Evolutionary conservation across 2,329 filamentous ascomycete species (phyloP).

Genomic region (Botrytis porri): DNA sequence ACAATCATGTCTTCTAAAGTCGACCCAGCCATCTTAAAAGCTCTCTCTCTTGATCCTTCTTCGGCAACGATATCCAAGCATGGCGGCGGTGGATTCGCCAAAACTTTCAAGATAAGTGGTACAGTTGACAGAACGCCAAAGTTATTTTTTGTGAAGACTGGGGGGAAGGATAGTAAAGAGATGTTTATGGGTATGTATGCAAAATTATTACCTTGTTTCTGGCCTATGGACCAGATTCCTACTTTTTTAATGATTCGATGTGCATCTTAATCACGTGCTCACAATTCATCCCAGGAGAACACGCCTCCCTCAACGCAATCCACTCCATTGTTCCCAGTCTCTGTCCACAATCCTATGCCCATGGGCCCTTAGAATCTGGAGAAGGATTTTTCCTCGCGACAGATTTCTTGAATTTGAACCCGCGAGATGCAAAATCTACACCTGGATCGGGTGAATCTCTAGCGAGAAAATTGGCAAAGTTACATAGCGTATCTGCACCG

Average conservation of each 20-base stretch:
- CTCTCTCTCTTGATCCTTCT: conserved; percentile 52
- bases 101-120: conserved; percentile 59
- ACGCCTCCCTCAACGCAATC: conserved; percentile 80
- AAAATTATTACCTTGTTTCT: neutral
- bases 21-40: conserved; percentile 60
- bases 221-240: conserved; percentile 1
- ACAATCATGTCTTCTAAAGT: conserved; percentile 47
- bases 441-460: conserved; percentile 49
- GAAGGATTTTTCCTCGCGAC: conserved; percentile 59
- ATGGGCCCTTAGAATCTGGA: conserved; percentile 54
- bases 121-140: conserved; percentile 35
- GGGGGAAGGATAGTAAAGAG: conserved; percentile 55
- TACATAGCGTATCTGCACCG: conserved; percentile 76
- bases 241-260: neutral
- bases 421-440: conserved; percentile 32
- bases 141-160: conserved; percentile 72
- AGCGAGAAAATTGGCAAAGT: conserved; percentile 70
- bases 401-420: conserved; percentile 70
- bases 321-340: conserved; percentile 67
- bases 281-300: conserved; percentile 60
- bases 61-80: conserved; percentile 55
- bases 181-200: conserved; percentile 68
- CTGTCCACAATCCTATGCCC: conserved; percentile 72
- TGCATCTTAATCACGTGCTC: conserved; percentile 9
- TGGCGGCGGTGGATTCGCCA: conserved; percentile 66